phyloP scores from a whole-genome alignment of 2,329 filamentous ascomycete species.

The Tolypocladium cylindrosporum region DNA sequence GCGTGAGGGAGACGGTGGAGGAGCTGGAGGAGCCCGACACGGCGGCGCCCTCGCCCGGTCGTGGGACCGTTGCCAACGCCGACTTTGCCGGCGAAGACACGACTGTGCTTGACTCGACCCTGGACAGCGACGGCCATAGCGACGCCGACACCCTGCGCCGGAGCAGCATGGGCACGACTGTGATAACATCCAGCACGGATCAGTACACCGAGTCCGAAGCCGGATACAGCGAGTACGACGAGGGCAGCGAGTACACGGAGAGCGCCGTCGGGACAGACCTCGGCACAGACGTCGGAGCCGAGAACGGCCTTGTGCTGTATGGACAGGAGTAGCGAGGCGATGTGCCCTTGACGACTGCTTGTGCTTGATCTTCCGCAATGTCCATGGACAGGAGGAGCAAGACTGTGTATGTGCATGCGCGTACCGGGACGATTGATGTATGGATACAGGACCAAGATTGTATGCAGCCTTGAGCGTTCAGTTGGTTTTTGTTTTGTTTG shows the following conservation, averaged over 20 bases:
- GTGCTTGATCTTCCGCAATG: not conserved
- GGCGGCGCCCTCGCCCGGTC: conserved; percentile 7
- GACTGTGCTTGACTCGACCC: conserved; percentile 8
- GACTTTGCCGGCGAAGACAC: conserved; percentile 6
- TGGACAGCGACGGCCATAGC: conserved; percentile 27
- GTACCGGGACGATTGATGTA: not conserved
- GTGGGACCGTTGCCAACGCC: conserved; percentile 1
- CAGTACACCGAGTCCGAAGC: conserved; percentile 25
- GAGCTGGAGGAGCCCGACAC: conserved; percentile 31
- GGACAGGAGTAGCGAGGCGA: conserved; percentile 10
- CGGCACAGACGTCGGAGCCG: conserved; percentile 11
- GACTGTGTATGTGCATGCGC: not conserved
- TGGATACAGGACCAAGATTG: conserved; percentile 1
- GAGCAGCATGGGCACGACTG: conserved; percentile 37
- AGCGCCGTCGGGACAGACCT: conserved; percentile 11
- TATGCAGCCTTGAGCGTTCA: conserved; percentile 4
- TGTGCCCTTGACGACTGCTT: too few relatives aligned
- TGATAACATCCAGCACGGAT: conserved; percentile 31
- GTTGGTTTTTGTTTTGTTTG: conserved; percentile 1
- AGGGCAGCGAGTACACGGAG: conserved; percentile 32
- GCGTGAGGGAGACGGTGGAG: conserved; percentile 53
- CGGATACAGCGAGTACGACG: conserved; percentile 28
- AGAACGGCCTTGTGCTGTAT: conserved; percentile 25
- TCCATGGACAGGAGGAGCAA: not conserved
- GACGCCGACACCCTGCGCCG: conserved; percentile 41